These are phyloP conservation scores for Ophiosphaerella herpotricha DNA, from an alignment of 2,329 filamentous ascomycete species.

Conservation along the genomic window DNA sequence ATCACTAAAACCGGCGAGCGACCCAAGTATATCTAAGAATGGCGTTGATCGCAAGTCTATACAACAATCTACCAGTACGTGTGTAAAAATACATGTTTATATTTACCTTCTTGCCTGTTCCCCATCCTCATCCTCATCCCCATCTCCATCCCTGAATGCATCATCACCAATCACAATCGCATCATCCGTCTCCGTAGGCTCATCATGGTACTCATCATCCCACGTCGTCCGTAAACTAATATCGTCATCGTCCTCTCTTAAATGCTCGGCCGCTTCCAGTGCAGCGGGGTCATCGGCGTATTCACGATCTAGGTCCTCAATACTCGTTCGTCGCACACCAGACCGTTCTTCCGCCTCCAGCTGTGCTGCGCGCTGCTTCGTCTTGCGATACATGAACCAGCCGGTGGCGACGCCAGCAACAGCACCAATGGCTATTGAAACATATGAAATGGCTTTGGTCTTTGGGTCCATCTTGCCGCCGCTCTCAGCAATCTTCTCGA, in stretches of 20 bases:
- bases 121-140: constrained; percentile 20
- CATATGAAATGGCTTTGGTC: constrained; percentile 82
- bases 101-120: constrained; percentile 5
- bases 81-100: not conserved
- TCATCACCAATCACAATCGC: constrained; percentile 48
- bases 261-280: constrained; percentile 42
- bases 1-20: no score
- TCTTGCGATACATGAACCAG: constrained; percentile 78
- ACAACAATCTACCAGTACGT: not conserved
- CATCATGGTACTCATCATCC: constrained; percentile 49
- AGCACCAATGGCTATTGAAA: constrained; percentile 74
- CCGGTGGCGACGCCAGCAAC: constrained; percentile 76
- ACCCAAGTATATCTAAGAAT: no score
- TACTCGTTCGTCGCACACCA: constrained; percentile 34
- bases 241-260: constrained; percentile 57
- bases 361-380: constrained; percentile 54
- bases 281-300: constrained; percentile 54
- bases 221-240: constrained; percentile 58
- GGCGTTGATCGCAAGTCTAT: not conserved
- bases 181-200: constrained; percentile 49
- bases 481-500: constrained; percentile 81
- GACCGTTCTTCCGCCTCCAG: constrained; percentile 54
- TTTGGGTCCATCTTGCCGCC: constrained; percentile 79
- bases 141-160: constrained; percentile 52
- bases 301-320: constrained; percentile 45